A percentile compares a stretch with the other conserved stretches of the same genome.
Conservation (phyloP, 2,329 filamentous ascomycete genomes). For the Colletotrichum trifolii region DNA sequence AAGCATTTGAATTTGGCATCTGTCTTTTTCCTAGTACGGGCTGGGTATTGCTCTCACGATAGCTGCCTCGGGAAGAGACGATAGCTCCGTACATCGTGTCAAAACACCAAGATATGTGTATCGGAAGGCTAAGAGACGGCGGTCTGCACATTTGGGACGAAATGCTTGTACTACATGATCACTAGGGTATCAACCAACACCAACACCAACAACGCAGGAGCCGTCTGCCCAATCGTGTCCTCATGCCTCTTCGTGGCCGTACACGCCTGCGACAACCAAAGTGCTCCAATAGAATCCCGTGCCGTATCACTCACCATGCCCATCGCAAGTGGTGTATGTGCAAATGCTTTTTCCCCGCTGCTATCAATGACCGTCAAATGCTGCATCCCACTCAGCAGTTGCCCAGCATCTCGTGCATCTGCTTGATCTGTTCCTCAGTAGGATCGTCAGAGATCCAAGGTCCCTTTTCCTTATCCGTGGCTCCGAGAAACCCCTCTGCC, state of each 20-base stretch:
- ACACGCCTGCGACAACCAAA: constrained; percentile 24
- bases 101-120: not conserved
- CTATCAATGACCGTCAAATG: constrained; percentile 7
- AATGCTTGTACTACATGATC: not conserved
- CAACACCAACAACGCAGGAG: no score
- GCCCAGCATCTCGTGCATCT: constrained; percentile 65
- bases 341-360: constrained; percentile 1
- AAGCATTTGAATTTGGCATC: no score
- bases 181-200: constrained; percentile 33
- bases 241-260: constrained; percentile 4
- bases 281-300: constrained; percentile 5
- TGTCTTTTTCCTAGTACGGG: no score
- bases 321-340: not conserved
- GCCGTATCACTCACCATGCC: constrained; percentile 10
- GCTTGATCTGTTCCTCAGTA: constrained; percentile 68
- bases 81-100: not conserved
- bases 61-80: no score
- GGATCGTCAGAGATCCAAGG: constrained; percentile 82
- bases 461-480: constrained; percentile 88
- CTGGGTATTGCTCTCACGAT: no score
- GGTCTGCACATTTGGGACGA: not conserved
- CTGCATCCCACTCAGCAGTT: constrained; percentile 38
- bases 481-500: constrained; percentile 83
- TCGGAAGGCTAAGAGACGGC: no score
- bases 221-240: constrained; percentile 20